Percentiles rank a stretch among this genome's conserved stretches.
Evolutionary conservation across 2,329 filamentous ascomycete species (phyloP).

Genomic region (Neonectria magnoliae): DNA sequence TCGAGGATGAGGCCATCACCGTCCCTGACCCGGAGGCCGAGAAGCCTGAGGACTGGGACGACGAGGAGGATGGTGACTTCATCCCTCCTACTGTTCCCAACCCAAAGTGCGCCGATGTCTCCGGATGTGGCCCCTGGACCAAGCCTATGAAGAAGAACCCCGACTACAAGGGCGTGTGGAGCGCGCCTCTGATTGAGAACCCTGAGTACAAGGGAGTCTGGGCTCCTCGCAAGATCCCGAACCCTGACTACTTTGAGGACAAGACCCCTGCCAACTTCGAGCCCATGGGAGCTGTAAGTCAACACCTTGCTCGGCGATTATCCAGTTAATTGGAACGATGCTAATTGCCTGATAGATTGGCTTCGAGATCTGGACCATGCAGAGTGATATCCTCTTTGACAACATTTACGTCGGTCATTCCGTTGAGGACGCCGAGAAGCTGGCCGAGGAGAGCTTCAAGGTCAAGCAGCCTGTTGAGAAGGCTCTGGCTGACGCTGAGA

Average conservation of each 20-base stretch:
- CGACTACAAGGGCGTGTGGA: slow-evolving; percentile 99
- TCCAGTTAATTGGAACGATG: background rate
- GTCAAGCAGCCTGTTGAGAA: slow-evolving; percentile 87
- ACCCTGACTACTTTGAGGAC: slow-evolving; percentile 97
- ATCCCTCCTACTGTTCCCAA: slow-evolving; percentile 88
- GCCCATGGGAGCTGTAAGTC: slow-evolving; percentile 93
- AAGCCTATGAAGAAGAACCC: slow-evolving; percentile 95
- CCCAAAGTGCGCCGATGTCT: slow-evolving; percentile 92
- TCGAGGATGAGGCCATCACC: slow-evolving; percentile 84
- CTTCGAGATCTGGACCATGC: slow-evolving; percentile 99
- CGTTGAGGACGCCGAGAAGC: slow-evolving; percentile 86
- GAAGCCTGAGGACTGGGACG: slow-evolving; percentile 99
- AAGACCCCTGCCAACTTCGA: slow-evolving; percentile 97
- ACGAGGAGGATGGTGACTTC: slow-evolving; percentile 99
- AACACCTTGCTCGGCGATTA: background rate
- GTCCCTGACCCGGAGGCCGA: slow-evolving; percentile 92
- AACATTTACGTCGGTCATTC: slow-evolving; percentile 99
- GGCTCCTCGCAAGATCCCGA: slow-evolving; percentile 95
- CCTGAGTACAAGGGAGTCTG: slow-evolving; percentile 97
- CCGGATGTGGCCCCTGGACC: slow-evolving; percentile 94
- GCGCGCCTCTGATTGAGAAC: slow-evolving; percentile 92
- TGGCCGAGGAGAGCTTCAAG: slow-evolving; percentile 89
- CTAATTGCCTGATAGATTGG: slow-evolving; percentile 72
- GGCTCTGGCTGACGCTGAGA: slow-evolving; percentile 79
- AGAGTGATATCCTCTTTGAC: slow-evolving; percentile 97